Base-by-base conservation (phyloP, 106 monocot genomes). In the Acorus gramineus region DNA sequence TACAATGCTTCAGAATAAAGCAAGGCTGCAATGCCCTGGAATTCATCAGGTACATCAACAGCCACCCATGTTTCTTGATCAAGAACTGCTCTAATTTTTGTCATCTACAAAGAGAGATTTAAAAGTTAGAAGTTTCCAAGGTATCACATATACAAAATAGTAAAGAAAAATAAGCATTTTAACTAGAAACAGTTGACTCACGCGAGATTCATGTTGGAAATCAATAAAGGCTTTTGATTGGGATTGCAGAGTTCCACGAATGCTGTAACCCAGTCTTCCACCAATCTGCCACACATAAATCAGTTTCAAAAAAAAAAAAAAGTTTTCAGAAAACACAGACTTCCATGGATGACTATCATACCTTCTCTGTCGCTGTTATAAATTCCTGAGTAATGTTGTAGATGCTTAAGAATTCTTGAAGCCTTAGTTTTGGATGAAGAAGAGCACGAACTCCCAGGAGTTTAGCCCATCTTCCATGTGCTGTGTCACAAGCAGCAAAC, bases 51-150 rank as follows among this genome's bases (percentile, higher is more conserved):
- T 45, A 96, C 78, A 66, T 91, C 96, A n/a, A 85, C 83, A 11
- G 85, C 75, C 58, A 85, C 85, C 96, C 96, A 96, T 46, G 91
- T 96, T 63, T 96, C 96, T 83, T 96, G 96, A 81, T 96, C 96
- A 76, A 96, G 85, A 74, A 96, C 80, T 8, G 91, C 96, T 65
- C 88, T 96, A 59, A 96, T 91, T 60, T 96, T 96, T 45, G 85
- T 55, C 90, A 87, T 91, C 96, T 96, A 67, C 11, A 69, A 53
- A 55, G 62, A 3, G n/a, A 28, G 54, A 50, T 64, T 14, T 49
- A 42, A 10, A 42, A 52, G 12, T 46, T 44, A 62, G 46, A 47
- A 57, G 44, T 50, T 12, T 46, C 11, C 55, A 4, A 48, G 14
- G 46, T 6, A 57, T 45, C 13, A 46, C 6, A 4, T 7, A 51